Evolutionary conservation across 306 rosid genomes (phyloP), one percentile per base, ranked within the genome.

Genomic region (Vigna radiata): DNA sequence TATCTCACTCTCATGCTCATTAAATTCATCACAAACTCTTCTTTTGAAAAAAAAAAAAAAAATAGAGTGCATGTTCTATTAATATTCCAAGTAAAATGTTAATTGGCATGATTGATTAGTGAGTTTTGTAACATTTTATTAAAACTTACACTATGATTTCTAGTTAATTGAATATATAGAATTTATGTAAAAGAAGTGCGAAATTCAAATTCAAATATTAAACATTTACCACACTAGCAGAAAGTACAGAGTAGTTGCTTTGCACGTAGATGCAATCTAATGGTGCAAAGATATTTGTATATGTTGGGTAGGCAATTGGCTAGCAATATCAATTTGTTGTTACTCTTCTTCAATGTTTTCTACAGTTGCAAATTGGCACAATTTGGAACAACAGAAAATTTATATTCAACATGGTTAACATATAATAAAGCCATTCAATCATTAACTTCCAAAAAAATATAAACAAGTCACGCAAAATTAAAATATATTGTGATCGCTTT

Each of bases 1-100:
- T 11, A 11, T 67, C 15, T 50, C n/a, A 19, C 23, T 55, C 36
- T 33, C 62, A 46, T 33, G 64, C 31, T 52, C 55, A 79, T 50
- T 41, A 61, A 50, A 73, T 67, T 67, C 68, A 58, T 67, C 59
- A n/a, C 12, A 31, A 72, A 65, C 33, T 43, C 17, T 17, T 27
- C 27, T 3, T 29, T 29, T 29, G 33, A 29, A 29, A 27, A 27
- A 72, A 49, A 8, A 63, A 18, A 49, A 21, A 72, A 49, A 8
- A 63, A 18, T 36, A 21, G 17, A 19, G 8, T 37, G 13, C 11
- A 75, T 49, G 33, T 49, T 49, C 54, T 49, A 47, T 13, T 14
- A 13, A 25, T 74, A 27, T 29, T 19, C 0, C 9, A 23, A 56
- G 8, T 23, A 23, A 21, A 21, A 10, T 21, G 21, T 21, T 11